Percentiles rank a stretch among this genome's conserved stretches.
Evolutionary conservation across 2,329 filamentous ascomycete genomes (phyloP).

Genomic region (Onygenales sp.): DNA sequence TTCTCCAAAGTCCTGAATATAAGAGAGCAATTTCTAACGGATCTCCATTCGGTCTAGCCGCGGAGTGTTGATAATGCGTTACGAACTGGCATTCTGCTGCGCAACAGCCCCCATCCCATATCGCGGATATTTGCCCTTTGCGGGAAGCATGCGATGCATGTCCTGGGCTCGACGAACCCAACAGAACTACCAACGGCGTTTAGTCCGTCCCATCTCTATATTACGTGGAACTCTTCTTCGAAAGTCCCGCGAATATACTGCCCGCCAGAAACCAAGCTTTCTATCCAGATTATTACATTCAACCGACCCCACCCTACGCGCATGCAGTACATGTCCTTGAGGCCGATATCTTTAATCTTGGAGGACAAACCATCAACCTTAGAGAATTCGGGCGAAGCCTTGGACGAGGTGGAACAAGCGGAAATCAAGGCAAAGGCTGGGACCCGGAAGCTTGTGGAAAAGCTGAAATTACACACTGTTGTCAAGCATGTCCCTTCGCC

Average conservation of each 20-base stretch:
- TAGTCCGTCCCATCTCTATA: conserved; percentile 62
- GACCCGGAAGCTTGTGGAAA: conserved; percentile 64
- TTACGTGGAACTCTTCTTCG: conserved; percentile 41
- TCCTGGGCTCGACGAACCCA: conserved; percentile 73
- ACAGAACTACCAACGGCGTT: conserved; percentile 38
- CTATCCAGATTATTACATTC: conserved; percentile 81
- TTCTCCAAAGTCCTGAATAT: background rate
- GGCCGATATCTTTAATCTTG: conserved; percentile 78
- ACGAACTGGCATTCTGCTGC: conserved; percentile 71
- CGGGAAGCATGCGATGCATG: conserved; percentile 71
- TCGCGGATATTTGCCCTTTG: conserved; percentile 76
- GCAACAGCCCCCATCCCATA: conserved; percentile 70
- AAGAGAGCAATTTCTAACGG: conserved; percentile 4
- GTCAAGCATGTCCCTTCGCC: conserved; percentile 64
- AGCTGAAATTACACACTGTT: conserved; percentile 81
- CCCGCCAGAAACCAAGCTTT: conserved; percentile 52
- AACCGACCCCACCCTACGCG: conserved; percentile 71
- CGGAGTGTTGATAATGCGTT: conserved; percentile 81
- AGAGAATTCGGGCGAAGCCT: conserved; percentile 24
- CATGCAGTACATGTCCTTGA: conserved; percentile 94
- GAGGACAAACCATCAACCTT: conserved; percentile 53
- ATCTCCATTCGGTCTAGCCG: conserved; percentile 38
- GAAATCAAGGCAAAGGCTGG: conserved; percentile 60
- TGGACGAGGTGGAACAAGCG: conserved; percentile 57
- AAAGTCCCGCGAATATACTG: conserved; percentile 66